These are phyloP conservation scores for Lichtheimia corymbifera DNA, from an alignment of 371 early-diverging fungal genomes.

Conservation along the genomic window DNA sequence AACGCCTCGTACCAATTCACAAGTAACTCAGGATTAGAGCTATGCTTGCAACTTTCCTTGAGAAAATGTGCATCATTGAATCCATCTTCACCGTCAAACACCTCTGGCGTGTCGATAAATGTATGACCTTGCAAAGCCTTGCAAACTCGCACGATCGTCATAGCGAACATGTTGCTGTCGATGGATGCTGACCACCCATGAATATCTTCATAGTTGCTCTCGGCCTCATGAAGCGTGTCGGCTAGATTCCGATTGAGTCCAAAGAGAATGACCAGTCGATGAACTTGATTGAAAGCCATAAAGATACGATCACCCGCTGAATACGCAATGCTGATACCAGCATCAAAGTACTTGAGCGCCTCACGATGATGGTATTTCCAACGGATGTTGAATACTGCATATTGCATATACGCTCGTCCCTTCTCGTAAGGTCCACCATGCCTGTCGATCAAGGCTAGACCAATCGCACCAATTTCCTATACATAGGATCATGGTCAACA, in stretches of 20 bases:
- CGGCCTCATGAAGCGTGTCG: slow-evolving; percentile 29
- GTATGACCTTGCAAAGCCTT: slow-evolving; percentile 46
- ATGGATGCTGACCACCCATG: slow-evolving; percentile 40
- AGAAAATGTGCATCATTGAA: slow-evolving; percentile 43
- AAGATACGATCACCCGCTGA: slow-evolving; percentile 46
- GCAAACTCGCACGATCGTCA: slow-evolving; percentile 39
- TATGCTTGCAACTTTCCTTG: slow-evolving; percentile 32
- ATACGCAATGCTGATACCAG: slow-evolving; percentile 14
- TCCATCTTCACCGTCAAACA: slow-evolving; percentile 48
- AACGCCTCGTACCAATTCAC: slow-evolving; percentile 46
- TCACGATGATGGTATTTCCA: slow-evolving; percentile 42
- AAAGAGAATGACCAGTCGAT: slow-evolving; percentile 23
- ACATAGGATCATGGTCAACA: neutral
- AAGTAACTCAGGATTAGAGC: slow-evolving; percentile 28
- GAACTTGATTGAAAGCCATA: slow-evolving; percentile 32
- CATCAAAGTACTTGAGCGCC: slow-evolving; percentile 14
- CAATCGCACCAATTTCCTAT: slow-evolving; percentile 34
- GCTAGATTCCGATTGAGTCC: slow-evolving; percentile 24
- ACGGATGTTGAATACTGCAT: slow-evolving; percentile 25
- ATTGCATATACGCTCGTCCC: slow-evolving; percentile 31
- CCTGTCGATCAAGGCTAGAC: slow-evolving; percentile 28
- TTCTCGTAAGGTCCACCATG: slow-evolving; percentile 32
- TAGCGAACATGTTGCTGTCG: slow-evolving; percentile 34
- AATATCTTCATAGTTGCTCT: slow-evolving; percentile 35
- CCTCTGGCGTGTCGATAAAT: slow-evolving; percentile 18